phyloP scores from a whole-genome alignment of 164 flowering plant genomes.

The Malania oleifera region DNA sequence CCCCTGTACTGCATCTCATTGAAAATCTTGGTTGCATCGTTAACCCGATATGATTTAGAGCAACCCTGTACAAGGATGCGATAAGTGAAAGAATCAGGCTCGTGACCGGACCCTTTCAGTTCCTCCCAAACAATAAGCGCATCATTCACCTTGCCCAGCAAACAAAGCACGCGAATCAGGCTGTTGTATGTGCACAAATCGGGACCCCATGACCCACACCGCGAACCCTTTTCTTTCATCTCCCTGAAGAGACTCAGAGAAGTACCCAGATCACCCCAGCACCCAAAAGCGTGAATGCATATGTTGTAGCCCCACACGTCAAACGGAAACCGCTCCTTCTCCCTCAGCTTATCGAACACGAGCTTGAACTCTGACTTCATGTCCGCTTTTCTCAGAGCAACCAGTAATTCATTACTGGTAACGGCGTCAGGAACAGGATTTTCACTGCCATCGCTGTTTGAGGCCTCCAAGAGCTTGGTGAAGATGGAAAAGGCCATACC shows the following conservation, averaged over 20 bases:
- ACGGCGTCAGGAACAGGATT: conserved; percentile 25
- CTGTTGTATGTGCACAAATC: conserved; percentile 92
- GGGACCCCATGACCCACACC: conserved; percentile 33
- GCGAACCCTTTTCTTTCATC: conserved; percentile 58
- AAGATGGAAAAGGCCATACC: conserved; percentile 62
- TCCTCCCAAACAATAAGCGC: conserved; percentile 77
- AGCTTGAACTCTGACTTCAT: conserved; percentile 56
- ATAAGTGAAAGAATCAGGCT: conserved; percentile 70
- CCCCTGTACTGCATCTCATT: conserved; percentile 77
- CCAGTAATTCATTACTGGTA: conserved; percentile 67
- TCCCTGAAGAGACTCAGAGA: conserved; percentile 63
- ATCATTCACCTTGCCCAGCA: conserved; percentile 71
- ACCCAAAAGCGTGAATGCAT: conserved; percentile 88
- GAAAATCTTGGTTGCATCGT: conserved; percentile 64
- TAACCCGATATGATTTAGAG: conserved; percentile 49
- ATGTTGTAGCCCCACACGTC: conserved; percentile 77
- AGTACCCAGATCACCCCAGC: conserved; percentile 74
- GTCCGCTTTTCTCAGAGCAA: conserved; percentile 56
- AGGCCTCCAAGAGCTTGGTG: conserved; percentile 43
- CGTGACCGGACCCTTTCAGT: conserved; percentile 72
- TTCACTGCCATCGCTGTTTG: conserved; percentile 8
- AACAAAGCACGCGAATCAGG: conserved; percentile 63
- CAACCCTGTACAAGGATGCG: conserved; percentile 78
- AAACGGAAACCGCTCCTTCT: conserved; percentile 34
- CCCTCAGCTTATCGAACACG: conserved; percentile 51